Percentiles rank a stretch among this genome's conserved stretches.
Evolutionary conservation across 1,284 basidiomycete genomes (phyloP).

Genomic region (Takashimella koratensis): DNA sequence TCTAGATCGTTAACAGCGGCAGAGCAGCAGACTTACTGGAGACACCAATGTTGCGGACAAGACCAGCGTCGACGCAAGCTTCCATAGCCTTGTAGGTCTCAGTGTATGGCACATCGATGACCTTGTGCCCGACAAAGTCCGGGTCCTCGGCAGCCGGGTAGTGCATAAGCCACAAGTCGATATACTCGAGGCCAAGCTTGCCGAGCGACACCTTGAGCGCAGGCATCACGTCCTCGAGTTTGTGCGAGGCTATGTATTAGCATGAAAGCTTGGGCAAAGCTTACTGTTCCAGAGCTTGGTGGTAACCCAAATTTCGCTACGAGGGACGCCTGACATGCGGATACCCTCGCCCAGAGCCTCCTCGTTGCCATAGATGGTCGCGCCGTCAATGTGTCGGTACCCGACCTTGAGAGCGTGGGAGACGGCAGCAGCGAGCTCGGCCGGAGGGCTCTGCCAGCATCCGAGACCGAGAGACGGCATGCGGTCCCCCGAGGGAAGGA

Average conservation of each 20-base stretch:
- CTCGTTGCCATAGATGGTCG: slow-evolving; percentile 70
- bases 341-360: slow-evolving; percentile 65
- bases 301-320: slow-evolving; percentile 77
- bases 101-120: slow-evolving; percentile 17
- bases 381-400: slow-evolving; percentile 69
- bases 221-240: slow-evolving; percentile 14
- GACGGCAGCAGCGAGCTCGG: slow-evolving; percentile 21
- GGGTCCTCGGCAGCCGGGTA: slow-evolving; percentile 18
- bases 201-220: slow-evolving; percentile 50
- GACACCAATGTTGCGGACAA: slow-evolving; percentile 19
- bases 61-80: slow-evolving; percentile 21
- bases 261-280: not conserved
- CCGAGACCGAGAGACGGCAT: slow-evolving; percentile 13
- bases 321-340: slow-evolving; percentile 67
- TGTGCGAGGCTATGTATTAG: slow-evolving; percentile 11
- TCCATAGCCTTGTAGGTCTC: slow-evolving; percentile 29
- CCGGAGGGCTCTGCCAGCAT: slow-evolving; percentile 10
- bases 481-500: slow-evolving; percentile 9
- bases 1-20: too few species aligned
- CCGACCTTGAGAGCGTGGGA: slow-evolving; percentile 36
- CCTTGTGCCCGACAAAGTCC: slow-evolving; percentile 7
- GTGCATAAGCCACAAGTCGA: slow-evolving; percentile 76
- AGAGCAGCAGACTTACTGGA: slow-evolving; percentile 6
- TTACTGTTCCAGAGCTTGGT: slow-evolving; percentile 53
- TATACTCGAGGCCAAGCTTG: slow-evolving; percentile 63